phyloP scores from a whole-genome alignment of 192 early-diverging fungal genomes.

The Podila horticola region DNA sequence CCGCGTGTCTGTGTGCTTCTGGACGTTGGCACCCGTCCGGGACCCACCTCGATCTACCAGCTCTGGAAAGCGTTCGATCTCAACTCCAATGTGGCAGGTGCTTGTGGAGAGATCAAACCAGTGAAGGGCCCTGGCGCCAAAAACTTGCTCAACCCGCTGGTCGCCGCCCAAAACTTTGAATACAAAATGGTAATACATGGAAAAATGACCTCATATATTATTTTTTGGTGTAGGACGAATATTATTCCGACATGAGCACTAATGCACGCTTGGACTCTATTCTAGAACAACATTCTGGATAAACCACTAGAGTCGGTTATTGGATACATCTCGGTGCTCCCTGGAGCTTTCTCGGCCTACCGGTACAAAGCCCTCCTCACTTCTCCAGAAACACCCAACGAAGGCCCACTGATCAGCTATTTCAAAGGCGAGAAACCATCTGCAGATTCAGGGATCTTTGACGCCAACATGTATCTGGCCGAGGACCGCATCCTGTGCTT shows the following conservation, averaged over 20 bases:
- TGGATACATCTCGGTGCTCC: conserved; percentile 87
- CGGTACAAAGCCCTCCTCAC: conserved; percentile 76
- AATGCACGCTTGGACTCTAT: neutral
- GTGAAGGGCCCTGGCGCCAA: conserved; percentile 61
- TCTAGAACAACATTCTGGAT: conserved; percentile 74
- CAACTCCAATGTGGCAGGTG: conserved; percentile 78
- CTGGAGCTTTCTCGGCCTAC: conserved; percentile 87
- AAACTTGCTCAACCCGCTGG: conserved; percentile 77
- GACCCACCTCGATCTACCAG: conserved; percentile 73
- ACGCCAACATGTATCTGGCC: conserved; percentile 74
- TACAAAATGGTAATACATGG: conserved; percentile 68
- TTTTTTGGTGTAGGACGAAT: neutral
- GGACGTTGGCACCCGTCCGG: conserved; percentile 87
- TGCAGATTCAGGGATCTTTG: conserved; percentile 66
- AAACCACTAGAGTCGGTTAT: conserved; percentile 84
- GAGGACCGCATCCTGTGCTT: conserved; percentile 85
- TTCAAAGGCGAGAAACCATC: conserved; percentile 81
- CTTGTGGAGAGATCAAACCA: conserved; percentile 87
- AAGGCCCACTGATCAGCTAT: conserved; percentile 77
- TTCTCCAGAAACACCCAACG: conserved; percentile 54
- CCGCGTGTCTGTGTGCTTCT: conserved; percentile 71
- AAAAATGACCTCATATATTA: neutral
- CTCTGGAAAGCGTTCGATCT: conserved; percentile 87
- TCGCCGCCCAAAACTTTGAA: conserved; percentile 87
- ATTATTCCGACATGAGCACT: too few species aligned